These are phyloP conservation scores for Clonostachys sp. DNA, from an alignment of 2,329 filamentous ascomycete species.

Conservation along the genomic window DNA sequence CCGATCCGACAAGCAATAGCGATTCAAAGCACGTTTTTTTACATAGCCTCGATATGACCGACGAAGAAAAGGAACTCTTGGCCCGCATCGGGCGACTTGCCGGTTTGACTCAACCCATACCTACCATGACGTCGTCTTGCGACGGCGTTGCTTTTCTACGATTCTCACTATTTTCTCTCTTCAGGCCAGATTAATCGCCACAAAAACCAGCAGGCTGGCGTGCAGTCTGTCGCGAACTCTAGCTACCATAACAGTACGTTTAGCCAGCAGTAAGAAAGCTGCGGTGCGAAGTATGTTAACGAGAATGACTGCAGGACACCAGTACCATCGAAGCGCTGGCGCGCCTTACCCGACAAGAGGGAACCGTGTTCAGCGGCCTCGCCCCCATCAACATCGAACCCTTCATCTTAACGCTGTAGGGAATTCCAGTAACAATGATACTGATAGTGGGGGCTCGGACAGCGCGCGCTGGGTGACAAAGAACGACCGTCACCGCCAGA, in stretches of 20 bases:
- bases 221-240: background rate
- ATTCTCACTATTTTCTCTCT: conserved; percentile 12
- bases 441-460: conserved; percentile 26
- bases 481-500: conserved; percentile 71
- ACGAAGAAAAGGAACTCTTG: conserved; percentile 47
- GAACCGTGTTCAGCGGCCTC: conserved; percentile 26
- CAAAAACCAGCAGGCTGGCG: conserved; percentile 57
- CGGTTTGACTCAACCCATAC: conserved; percentile 22
- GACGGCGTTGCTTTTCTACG: background rate
- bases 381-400: conserved; percentile 43
- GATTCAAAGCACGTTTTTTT: too few species aligned
- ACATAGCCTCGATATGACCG: conserved; percentile 26
- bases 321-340: conserved; percentile 20
- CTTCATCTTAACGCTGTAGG: conserved; percentile 55
- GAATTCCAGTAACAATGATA: conserved; percentile 23
- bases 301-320: conserved; percentile 18
- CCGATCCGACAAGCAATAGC: too few species aligned
- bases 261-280: background rate
- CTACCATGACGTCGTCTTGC: conserved; percentile 3
- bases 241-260: too few species aligned
- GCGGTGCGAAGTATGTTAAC: background rate
- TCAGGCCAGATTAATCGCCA: conserved; percentile 76
- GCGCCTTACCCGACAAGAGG: conserved; percentile 25
- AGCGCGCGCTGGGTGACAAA: conserved; percentile 59
- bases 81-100: conserved; percentile 48